Evolutionary conservation across 2,329 filamentous ascomycete genomes (phyloP).

Genomic region (Apiospora phragmitis): DNA sequence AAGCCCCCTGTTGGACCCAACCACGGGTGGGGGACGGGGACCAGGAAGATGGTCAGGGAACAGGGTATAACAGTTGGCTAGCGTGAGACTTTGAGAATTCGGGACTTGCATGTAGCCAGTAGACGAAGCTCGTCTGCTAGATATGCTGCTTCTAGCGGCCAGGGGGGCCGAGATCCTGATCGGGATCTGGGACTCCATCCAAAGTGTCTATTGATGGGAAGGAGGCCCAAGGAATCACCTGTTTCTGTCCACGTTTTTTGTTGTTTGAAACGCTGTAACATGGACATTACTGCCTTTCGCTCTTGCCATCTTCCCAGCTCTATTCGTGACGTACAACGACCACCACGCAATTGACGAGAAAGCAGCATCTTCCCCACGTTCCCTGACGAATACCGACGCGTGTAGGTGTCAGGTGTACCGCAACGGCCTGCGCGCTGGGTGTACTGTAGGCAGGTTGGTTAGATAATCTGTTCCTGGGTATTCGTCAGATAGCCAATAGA

Average conservation of each 20-base stretch:
- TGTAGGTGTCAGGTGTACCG: neutral
- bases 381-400: too few species aligned
- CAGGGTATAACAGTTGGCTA: conserved; percentile 13
- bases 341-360: neutral
- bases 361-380: neutral
- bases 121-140: neutral
- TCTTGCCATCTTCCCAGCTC: neutral
- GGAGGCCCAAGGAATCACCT: neutral
- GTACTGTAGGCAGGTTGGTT: neutral
- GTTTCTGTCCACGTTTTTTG: neutral
- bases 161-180: conserved; percentile 12
- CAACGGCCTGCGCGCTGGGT: neutral
- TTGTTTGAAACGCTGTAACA: conserved; percentile 2
- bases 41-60: conserved; percentile 9
- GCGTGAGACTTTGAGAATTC: conserved; percentile 4
- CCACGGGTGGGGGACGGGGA: conserved; percentile 14
- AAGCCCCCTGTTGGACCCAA: conserved; percentile 13
- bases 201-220: conserved; percentile 5
- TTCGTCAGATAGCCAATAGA: neutral
- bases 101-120: conserved; percentile 10
- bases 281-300: neutral
- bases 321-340: neutral
- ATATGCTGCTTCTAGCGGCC: neutral
- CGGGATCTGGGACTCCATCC: conserved; percentile 11
- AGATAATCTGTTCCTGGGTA: neutral